Base-by-base conservation (phyloP, 1,284 basidiomycete species). In the Fomes fomentarius region DNA sequence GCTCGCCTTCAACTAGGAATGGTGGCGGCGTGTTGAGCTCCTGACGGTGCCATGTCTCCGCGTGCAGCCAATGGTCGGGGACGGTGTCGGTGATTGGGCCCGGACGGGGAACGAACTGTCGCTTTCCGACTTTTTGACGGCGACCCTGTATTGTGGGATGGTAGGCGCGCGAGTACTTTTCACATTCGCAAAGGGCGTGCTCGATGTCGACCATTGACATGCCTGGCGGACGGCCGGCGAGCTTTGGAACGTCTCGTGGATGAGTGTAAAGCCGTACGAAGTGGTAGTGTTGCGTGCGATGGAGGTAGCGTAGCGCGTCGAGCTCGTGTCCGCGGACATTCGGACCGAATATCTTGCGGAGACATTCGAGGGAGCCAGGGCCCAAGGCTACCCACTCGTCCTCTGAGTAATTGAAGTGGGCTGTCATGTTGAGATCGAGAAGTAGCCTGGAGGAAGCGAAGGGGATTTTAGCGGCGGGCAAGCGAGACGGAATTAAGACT, bases 101-200 rank as follows among this genome's bases (percentile, higher is more conserved):
- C 12, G 59, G 52, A 17, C 57, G 56, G 10, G 66, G 62, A 15
- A 45, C 54, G 57, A 66, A 71, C 8, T 26, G 40, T 38, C 56
- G 56, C 33, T 58, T 65, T 26, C 55, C 61, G 39, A 64, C 63
- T 43, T 60, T 50, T 33, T 52, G 62, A 46, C 68, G 66, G 49
- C 62, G 64, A 22, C 68, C 70, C n/a, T 50, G 58, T 61, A 70
- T 69, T 35, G 66, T 55, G 14, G 68, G 71, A 54, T 66, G 67
- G 37, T 48, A 46, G 35, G 56, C 69, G 47, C 76, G 71, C 34
- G 71, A 69, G 63, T 78, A 78, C 63, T 77, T 75, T 58, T 73
- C 72, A 61, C 69, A 72, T 58, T 79, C 77, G 65, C 77, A 79
- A 4, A 79, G 67, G 17, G 74, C 65, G 63, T 79, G 77, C 64